Base-by-base conservation (phyloP, 495 filamentous ascomycete genomes). In the Xylaria flabelliformis region DNA sequence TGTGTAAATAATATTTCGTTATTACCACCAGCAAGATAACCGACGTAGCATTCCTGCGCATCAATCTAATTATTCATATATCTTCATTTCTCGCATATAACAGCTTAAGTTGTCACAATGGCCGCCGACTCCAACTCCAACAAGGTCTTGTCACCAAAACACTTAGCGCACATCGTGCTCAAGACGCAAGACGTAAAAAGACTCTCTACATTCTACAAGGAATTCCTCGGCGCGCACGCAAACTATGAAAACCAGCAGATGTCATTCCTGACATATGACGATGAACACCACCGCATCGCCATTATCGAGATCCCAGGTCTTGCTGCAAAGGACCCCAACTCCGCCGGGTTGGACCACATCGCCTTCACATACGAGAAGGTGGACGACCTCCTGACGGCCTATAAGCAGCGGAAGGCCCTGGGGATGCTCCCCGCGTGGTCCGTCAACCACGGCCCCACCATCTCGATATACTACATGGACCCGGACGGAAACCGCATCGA, bases 401-500 rank as follows among this genome's bases (percentile, higher is more conserved):
- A 82, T 46, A 62, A 55, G 48, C 80, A 81, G 72, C 77, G 80
- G 8, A 82, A 81, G 69, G 71, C 73, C 0, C 74, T 73, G 19
- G 82, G 79, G 0, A 82, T 85, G 19, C 29, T 77, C 53, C 84
- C 84, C 0, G n/a, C 72, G 10, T 84, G 81, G 82, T 79, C 74
- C 59, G 78, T 85, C 26, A 85, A 86, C 67, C 85, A 87, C 64
- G 85, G 84, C 3, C 74, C 76, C 1, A 85, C 81, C 3, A 84
- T 76, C 2, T 82, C 78, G 51, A 78, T 87, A 4, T 87, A 63
- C 34, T 71, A 63, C 32, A 6, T 72, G 21, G 85, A 87, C 64
- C 84, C 84, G 19, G 85, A 87, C 67, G 83, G 83, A 8, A 87
- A 87, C 72, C 39, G 64, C 55, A 71, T 86, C 56, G 85, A 87